These are phyloP conservation scores for Paecilomyces sp. DNA, from an alignment of 2,329 filamentous ascomycete genomes.

Conservation along the genomic window DNA sequence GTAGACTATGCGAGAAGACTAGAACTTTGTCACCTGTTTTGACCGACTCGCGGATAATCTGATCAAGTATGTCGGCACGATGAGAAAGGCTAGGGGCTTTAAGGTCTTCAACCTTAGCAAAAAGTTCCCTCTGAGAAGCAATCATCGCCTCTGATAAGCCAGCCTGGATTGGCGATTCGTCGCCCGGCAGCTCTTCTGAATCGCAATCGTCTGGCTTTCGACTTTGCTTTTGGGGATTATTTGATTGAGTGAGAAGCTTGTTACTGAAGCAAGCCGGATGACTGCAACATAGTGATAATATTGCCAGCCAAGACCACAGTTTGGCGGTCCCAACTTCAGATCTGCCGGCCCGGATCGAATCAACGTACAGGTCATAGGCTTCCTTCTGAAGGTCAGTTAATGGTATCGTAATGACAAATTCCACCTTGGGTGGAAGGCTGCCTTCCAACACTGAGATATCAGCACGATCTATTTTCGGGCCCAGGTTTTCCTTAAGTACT, in stretches of 20 bases:
- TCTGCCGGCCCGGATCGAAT: constrained; percentile 25
- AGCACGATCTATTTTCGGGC: constrained; percentile 69
- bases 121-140: constrained; percentile 24
- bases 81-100: constrained; percentile 52
- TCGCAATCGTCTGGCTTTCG: constrained; percentile 10
- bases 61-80: constrained; percentile 60
- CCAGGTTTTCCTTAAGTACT: constrained; percentile 63
- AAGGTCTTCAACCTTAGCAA: constrained; percentile 21
- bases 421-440: constrained; percentile 66
- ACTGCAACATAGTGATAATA: constrained; percentile 50
- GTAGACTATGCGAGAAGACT: constrained; percentile 69
- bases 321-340: constrained; percentile 32
- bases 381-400: constrained; percentile 58
- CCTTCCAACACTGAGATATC: constrained; percentile 61
- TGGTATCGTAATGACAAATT: constrained; percentile 72
- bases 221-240: constrained; percentile 10
- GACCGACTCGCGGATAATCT: constrained; percentile 62
- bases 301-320: constrained; percentile 50
- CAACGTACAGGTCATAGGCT: constrained; percentile 54
- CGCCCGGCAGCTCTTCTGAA: constrained; percentile 10
- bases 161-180: constrained; percentile 29
- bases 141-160: constrained; percentile 29
- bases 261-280: constrained; percentile 49
- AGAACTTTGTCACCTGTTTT: constrained; percentile 64
- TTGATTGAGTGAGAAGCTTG: constrained; percentile 39